Conservation (phyloP, 371 early-diverging fungal species). For the Mortierella polycephala region DNA sequence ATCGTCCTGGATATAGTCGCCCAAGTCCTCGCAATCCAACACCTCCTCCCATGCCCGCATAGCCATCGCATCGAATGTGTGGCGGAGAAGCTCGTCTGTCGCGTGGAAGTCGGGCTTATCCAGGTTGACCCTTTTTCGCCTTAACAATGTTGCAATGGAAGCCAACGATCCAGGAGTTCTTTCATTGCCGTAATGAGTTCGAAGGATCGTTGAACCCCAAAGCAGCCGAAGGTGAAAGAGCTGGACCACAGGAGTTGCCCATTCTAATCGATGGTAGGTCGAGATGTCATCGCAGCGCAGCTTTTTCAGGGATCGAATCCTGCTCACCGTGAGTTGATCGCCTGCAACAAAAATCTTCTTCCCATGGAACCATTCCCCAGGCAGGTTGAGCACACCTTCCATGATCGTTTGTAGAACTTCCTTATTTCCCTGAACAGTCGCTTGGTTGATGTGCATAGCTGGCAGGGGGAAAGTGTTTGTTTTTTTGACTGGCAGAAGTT, state of each 20-base stretch:
- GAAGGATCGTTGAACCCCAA: not conserved
- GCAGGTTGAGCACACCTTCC: not conserved
- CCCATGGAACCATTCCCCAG: not conserved
- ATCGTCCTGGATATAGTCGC: not conserved
- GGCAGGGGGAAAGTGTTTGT: constrained; percentile 8
- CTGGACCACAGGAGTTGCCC: constrained; percentile 15
- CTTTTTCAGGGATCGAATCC: not conserved
- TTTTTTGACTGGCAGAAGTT: not conserved
- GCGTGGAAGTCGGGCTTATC: constrained; percentile 18
- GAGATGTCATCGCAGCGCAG: not conserved
- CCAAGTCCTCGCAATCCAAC: not conserved
- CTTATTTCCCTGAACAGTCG: constrained; percentile 15
- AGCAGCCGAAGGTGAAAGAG: constrained; percentile 25
- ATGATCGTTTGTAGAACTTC: constrained; percentile 1
- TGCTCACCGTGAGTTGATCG: constrained; percentile 11
- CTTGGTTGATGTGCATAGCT: constrained; percentile 12
- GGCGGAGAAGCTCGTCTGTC: constrained; percentile 8
- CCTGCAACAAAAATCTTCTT: constrained; percentile 6
- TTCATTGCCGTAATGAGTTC: constrained; percentile 6
- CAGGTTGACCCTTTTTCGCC: constrained; percentile 3
- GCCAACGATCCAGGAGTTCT: constrained; percentile 5
- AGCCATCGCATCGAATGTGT: constrained; percentile 52
- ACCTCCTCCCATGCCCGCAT: constrained; percentile 32
- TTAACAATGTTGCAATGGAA: not conserved
- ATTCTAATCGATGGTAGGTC: not conserved